A percentile compares a stretch with the other conserved stretches of the same genome.
Evolutionary conservation across 805 yeast genomes (phyloP).

Genomic region (Saturnispora quitensis): DNA sequence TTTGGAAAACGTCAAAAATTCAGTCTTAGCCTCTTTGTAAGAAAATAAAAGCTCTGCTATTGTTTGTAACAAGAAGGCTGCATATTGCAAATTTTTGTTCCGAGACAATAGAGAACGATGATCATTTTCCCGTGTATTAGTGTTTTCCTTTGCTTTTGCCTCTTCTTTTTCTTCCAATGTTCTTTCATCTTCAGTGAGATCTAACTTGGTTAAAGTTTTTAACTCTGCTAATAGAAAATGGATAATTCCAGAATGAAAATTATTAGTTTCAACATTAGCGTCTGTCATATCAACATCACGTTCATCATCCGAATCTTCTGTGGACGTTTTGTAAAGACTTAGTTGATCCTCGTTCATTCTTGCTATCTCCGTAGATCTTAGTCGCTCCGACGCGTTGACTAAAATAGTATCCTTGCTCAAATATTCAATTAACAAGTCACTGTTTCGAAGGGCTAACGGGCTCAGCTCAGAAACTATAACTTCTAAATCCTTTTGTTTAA

Average conservation of each 20-base stretch:
- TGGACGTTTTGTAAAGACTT: constrained; percentile 5
- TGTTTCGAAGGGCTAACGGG: constrained; percentile 35
- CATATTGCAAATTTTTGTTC: constrained; percentile 54
- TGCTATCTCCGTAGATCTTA: constrained; percentile 15
- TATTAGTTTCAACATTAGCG: constrained; percentile 13
- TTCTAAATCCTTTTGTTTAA: constrained; percentile 30
- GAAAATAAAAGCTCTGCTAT: constrained; percentile 68
- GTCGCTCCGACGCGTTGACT: constrained; percentile 10
- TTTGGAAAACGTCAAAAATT: constrained; percentile 70
- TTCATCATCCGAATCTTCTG: constrained; percentile 10
- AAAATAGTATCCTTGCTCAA: constrained; percentile 14
- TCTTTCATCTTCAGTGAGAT: constrained; percentile 16
- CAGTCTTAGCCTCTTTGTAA: constrained; percentile 72
- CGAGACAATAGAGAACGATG: constrained; percentile 28
- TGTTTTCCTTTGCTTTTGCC: constrained; percentile 17
- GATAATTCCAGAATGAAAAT: constrained; percentile 44
- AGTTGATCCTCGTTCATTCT: constrained; percentile 19
- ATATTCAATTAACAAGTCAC: constrained; percentile 18
- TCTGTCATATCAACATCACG: constrained; percentile 21
- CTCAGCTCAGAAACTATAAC: constrained; percentile 42
- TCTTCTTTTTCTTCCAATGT: constrained; percentile 14
- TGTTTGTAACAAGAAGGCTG: constrained; percentile 57
- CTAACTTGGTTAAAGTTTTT: constrained; percentile 33
- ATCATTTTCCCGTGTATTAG: constrained; percentile 12
- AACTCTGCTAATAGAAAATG: constrained; percentile 56